Base-by-base conservation (phyloP, 108 stramenopile genomes). In the Nitzschia inconspicua region DNA sequence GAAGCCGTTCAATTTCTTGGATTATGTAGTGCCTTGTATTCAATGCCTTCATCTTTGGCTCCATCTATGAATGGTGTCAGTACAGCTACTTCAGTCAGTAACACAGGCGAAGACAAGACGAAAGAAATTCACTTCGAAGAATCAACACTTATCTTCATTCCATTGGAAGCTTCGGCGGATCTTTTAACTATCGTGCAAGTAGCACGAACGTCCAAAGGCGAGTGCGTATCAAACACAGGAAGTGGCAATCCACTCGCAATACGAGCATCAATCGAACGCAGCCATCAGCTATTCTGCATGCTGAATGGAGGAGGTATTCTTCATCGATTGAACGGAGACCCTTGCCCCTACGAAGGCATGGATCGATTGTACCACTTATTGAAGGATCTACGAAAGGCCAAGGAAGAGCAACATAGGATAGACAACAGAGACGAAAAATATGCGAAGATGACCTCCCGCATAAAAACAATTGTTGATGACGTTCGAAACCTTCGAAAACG, bases 281-380 rank as follows among this genome's bases (percentile, higher is more conserved):
- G 60, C 35, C 80, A 84, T 51, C 24, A 58, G 10, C 46, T 77
- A 2, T 91, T 91, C 69, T 80, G 79, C 31, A 41, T 91, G 16
- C 44, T 91, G 16, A 55, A 64, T 13, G 81, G 83, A 31, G 88
- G 88, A 11, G 85, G 89, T 3, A 79, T 91, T 55, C 64, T 76
- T 53, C 32, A 27, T 14, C 57, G 76, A 27, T 50, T 91, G 13
- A 52, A 52, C 19, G 20, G 4, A 23, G 19, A 0, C 39, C 11
- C 70, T 23, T 76, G 68, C 20, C 50, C 68, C 22, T 78, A 72
- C 36, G 69, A 49, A 24, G 77, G 72, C 32, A 84, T 84, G 76
- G 52, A 74, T 18, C 46, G 62, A 57, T 60, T 86, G 13, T 80
- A 82, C 49, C 22, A 52, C 3, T 63, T 79, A 30, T 66, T 80